Percentiles rank a stretch among this genome's conserved stretches.
These are phyloP conservation scores for Cystobasidiaceae sp. DNA, from an alignment of 1,284 basidiomycete species.

Conservation along the genomic window DNA sequence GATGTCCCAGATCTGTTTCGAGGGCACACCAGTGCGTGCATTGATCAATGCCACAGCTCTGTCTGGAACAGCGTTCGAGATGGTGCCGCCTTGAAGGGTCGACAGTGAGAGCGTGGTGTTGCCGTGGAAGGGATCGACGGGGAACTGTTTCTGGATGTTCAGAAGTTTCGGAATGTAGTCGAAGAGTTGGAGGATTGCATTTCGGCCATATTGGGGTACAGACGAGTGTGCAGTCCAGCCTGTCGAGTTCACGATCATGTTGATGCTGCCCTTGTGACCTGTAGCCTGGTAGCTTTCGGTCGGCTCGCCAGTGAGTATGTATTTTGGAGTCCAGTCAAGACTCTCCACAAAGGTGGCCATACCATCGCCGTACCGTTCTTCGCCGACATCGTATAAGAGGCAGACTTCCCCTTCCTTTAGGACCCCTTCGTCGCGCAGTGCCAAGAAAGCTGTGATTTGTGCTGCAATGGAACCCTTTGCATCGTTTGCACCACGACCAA, in stretches of 20 bases:
- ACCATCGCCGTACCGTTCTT: conserved; percentile 16
- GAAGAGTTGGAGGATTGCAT: conserved; percentile 11
- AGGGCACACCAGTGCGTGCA: background rate
- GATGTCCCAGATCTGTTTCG: conserved; percentile 23
- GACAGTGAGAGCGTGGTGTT: conserved; percentile 15
- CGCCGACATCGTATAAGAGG: conserved; percentile 20
- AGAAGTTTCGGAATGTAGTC: conserved; percentile 23
- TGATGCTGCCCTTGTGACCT: conserved; percentile 23
- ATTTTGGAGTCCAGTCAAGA: conserved; percentile 15
- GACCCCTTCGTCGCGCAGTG: background rate
- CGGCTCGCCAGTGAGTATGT: conserved; percentile 19
- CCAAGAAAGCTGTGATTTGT: conserved; percentile 14
- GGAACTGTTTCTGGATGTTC: conserved; percentile 1
- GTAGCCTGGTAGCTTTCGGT: conserved; percentile 18
- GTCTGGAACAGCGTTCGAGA: conserved; percentile 6
- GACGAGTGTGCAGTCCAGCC: conserved; percentile 15
- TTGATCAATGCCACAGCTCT: conserved; percentile 7
- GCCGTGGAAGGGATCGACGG: conserved; percentile 18
- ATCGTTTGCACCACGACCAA: conserved; percentile 13
- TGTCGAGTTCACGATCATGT: conserved; percentile 19
- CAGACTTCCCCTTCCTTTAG: conserved; percentile 26
- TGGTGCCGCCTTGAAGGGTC: conserved; percentile 5
- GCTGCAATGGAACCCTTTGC: conserved; percentile 20
- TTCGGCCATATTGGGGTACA: conserved; percentile 19
- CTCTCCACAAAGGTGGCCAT: conserved; percentile 22